Percentiles rank a stretch among this genome's conserved stretches.
Evolutionary conservation across 139 green algal genomes (phyloP).

Genomic region (Yamagishiella unicocca): DNA sequence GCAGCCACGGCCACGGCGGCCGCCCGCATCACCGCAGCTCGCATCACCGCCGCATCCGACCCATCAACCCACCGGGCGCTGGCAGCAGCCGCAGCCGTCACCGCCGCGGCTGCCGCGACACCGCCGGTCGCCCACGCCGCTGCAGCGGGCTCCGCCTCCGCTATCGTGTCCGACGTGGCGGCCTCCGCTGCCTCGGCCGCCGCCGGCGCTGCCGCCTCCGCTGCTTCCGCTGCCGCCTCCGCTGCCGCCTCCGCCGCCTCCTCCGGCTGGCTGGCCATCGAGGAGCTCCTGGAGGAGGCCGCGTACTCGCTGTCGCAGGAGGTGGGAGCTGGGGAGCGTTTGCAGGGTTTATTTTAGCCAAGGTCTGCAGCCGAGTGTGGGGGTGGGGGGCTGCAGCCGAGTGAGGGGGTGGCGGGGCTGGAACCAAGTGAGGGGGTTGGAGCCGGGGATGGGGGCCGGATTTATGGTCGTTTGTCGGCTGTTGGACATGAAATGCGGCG

Average conservation of each 20-base stretch:
- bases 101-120: neutral
- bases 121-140: neutral
- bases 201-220: neutral
- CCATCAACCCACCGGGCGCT: no score
- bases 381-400: no score
- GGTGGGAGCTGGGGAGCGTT: neutral
- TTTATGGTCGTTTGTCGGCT: no score
- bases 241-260: neutral
- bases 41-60: no score
- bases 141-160: neutral
- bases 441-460: no score
- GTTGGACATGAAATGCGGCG: no score
- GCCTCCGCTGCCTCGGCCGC: neutral
- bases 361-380: no score
- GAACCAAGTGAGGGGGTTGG: no score
- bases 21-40: neutral
- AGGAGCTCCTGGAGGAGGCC: slow-evolving; percentile 22
- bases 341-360: no score
- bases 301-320: slow-evolving; percentile 38
- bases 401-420: no score
- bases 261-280: slow-evolving; percentile 18
- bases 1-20: neutral
- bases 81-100: no score
- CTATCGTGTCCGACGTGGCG: neutral
- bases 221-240: neutral